A percentile compares a stretch with the other conserved stretches of the same genome.
phyloP scores from a whole-genome alignment of 805 yeast genomes.

The Pichia insulana region DNA sequence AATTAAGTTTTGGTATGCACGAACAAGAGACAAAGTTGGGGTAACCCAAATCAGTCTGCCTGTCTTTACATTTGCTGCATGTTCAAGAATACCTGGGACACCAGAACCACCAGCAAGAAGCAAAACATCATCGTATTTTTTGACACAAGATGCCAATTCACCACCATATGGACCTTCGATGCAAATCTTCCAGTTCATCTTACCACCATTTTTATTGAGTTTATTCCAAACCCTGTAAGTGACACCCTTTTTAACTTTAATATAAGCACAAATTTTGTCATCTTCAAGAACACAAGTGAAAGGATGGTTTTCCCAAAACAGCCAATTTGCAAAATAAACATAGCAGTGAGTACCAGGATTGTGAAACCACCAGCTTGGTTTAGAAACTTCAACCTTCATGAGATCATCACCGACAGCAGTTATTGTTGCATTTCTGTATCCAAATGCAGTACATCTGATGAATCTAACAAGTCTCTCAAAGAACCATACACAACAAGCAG shows the following conservation, averaged over 20 bases:
- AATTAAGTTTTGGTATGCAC: constrained; percentile 31
- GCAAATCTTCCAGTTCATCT: constrained; percentile 21
- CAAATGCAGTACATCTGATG: constrained; percentile 18
- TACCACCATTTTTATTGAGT: constrained; percentile 14
- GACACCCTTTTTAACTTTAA: constrained; percentile 46
- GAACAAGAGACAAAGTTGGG: constrained; percentile 38
- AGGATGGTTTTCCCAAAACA: constrained; percentile 69
- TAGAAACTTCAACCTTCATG: constrained; percentile 39
- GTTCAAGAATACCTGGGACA: constrained; percentile 45
- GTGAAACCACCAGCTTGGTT: constrained; percentile 41
- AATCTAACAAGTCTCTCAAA: constrained; percentile 44
- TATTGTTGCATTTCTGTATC: constrained; percentile 18
- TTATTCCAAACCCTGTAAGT: constrained; percentile 34
- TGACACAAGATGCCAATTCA: constrained; percentile 42
- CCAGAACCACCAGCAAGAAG: constrained; percentile 69
- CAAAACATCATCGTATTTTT: constrained; percentile 40
- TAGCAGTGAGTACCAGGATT: constrained; percentile 50
- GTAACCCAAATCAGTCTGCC: constrained; percentile 54
- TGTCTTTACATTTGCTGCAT: constrained; percentile 25
- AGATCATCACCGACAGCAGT: constrained; percentile 24
- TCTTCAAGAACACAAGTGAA: constrained; percentile 43
- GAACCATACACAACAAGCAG: constrained; percentile 39
- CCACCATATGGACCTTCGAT: constrained; percentile 59
- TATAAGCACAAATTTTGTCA: constrained; percentile 30
- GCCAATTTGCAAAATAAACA: constrained; percentile 43